Evolutionary conservation across 495 filamentous ascomycete species (phyloP), one percentile per base, ranked within the genome.

Genomic region (Terfezia claveryi): DNA sequence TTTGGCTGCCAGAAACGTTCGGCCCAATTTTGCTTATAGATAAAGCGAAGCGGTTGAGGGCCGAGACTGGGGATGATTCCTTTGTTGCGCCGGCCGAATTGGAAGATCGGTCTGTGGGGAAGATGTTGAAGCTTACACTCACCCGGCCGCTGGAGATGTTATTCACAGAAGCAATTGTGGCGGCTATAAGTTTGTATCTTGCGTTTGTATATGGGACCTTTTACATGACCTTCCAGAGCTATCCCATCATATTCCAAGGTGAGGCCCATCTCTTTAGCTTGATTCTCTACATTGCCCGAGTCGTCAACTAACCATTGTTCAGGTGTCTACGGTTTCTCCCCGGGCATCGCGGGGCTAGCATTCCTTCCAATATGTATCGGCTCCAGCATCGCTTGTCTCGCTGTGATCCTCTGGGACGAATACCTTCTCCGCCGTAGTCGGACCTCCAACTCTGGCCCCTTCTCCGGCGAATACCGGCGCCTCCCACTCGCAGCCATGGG

Each of bases 121-220:
- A 68, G 37, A 64, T 72, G 23, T 50, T 74, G 16, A 53, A 46
- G 14, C 64, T 57, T 12, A 59, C 62, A 10, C 54, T 75, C 8
- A 71, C 71, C 4, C 59, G 76, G 17, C 78, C 78, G 0, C 58
- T 79, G 17, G 60, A 71, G 1, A 75, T 80, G 69, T 68, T 80
- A 17, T 70, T 66, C 55, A 67, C 67, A 36, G 82, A 86, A 64
- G 73, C 74, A 7, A 73, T 85, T 32, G 77, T 87, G 17, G 72
- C 76, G 23, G 74, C 80, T 37, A 76, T 71, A 0, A 83, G 80
- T 38, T 66, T 85, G 10, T 87, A 84, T 65, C 72, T 85, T 2
- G 72, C 80, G 0, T 67, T 84, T 4, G 72, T 77, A 12, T 87
- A 86, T 63, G 76, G 76, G 8, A 81, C 87, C 37, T 87, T 88